phyloP scores from a whole-genome alignment of 148 eudicot genomes.

The Rhododendron kiyosumense region DNA sequence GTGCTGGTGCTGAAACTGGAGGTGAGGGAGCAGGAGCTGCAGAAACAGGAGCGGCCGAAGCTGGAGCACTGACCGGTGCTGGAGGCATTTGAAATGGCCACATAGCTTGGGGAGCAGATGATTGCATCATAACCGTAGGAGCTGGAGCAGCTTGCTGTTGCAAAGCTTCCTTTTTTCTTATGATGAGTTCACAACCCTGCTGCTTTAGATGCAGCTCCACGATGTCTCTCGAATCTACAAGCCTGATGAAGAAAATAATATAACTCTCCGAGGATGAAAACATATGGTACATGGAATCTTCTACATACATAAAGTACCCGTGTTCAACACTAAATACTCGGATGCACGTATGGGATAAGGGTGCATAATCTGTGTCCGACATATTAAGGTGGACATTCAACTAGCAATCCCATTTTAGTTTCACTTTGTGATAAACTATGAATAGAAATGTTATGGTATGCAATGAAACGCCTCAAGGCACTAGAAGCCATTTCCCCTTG shows the following conservation, averaged over 20 bases:
- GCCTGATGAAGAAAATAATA: conserved; percentile 24
- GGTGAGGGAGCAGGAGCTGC: conserved; percentile 25
- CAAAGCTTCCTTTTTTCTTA: conserved; percentile 50
- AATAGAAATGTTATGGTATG: neutral
- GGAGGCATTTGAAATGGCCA: conserved; percentile 27
- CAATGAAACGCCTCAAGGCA: neutral
- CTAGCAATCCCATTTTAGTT: neutral
- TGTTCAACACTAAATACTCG: neutral
- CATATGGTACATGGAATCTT: neutral
- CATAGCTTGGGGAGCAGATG: conserved; percentile 22
- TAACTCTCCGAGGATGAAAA: neutral
- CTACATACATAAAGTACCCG: neutral
- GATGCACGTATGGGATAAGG: neutral
- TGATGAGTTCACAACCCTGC: conserved; percentile 36
- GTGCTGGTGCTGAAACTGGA: conserved; percentile 27
- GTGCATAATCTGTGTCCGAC: neutral
- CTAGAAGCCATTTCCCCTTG: neutral
- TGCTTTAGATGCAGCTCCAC: conserved; percentile 58
- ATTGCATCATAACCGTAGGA: conserved; percentile 28
- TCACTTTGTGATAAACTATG: neutral
- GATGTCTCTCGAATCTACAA: conserved; percentile 57
- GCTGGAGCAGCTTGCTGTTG: conserved; percentile 30
- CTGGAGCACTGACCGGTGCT: conserved; percentile 18
- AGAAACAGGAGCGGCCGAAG: conserved; percentile 22
- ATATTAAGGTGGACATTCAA: neutral